Base-by-base conservation (phyloP, 2,329 filamentous ascomycete genomes). In the Lizonia empirigonia region DNA sequence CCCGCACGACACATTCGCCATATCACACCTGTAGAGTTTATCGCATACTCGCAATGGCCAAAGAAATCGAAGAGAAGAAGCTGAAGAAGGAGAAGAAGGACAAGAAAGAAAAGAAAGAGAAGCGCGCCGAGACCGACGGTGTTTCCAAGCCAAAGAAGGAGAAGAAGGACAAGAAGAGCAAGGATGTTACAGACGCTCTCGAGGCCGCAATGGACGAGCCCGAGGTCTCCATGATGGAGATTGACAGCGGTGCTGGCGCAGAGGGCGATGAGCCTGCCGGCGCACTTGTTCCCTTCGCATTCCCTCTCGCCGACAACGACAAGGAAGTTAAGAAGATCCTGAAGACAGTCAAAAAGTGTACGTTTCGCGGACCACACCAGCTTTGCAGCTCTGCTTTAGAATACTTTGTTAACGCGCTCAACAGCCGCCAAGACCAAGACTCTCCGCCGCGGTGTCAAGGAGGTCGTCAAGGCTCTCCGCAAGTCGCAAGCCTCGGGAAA, bases 381-480 rank as follows among this genome's bases (percentile, higher is more conserved):
- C 13, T 20, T 15, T 26, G 30, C 20, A 41, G 15, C 13, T 37
- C 30, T n/a, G 13, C 10, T 4, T 36, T 3, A 8, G 24, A 22
- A 9, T 0, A 26, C 2, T 4, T 13, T 40, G 42, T 56, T 63
- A 54, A 61, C 39, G 35, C 42, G 22, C 13, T 46, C 27, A 44
- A 55, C 48, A 97, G 94, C 93, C 64, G 92, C 94, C 67, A 96
- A 96, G 79, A 86, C 91, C 78, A 95, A 95, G 79, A 89, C 90
- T 53, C 89, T 99, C 71, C 96, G 96, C 81, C 92, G 94, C 71
- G 94, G 94, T 72, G 94, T 99, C 62, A 99, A 99, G 79, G 94
- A 99, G 80, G 93, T 96, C 71, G 92, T 97, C 79, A 99, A 99
- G 81, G 89, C 92, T 26, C 89, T 99, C 66, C 91, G 94, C 80